Evolutionary conservation across 2,329 filamentous ascomycete genomes (phyloP).

Genomic region (Nothophaeocryptopus gaeumannii): DNA sequence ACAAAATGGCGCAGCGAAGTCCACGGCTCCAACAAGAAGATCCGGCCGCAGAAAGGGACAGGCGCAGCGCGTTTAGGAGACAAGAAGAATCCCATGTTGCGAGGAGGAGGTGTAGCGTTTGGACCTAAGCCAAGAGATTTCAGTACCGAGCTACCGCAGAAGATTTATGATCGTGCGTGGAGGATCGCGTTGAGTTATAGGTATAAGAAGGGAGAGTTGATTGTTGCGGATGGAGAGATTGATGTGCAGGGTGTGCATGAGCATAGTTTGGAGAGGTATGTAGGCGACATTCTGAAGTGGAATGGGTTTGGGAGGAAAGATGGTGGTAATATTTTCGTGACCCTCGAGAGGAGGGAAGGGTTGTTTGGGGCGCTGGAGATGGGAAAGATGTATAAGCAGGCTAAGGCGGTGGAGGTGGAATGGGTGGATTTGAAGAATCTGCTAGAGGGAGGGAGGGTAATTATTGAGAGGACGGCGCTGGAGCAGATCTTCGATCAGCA

Average conservation of each 20-base stretch:
- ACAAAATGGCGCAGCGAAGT: slow-evolving; percentile 81
- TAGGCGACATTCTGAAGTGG: slow-evolving; percentile 64
- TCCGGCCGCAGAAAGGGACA: slow-evolving; percentile 81
- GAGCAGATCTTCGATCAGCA: slow-evolving; percentile 70
- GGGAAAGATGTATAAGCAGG: slow-evolving; percentile 60
- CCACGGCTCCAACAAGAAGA: slow-evolving; percentile 76
- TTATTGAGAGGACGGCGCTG: slow-evolving; percentile 81
- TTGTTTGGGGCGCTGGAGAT: slow-evolving; percentile 55
- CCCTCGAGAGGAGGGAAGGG: slow-evolving; percentile 57
- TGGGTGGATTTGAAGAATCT: slow-evolving; percentile 96
- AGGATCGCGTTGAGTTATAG: slow-evolving; percentile 90
- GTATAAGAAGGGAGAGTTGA: slow-evolving; percentile 79
- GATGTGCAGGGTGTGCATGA: slow-evolving; percentile 49
- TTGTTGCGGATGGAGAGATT: slow-evolving; percentile 80
- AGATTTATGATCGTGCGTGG: slow-evolving; percentile 95
- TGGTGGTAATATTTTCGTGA: slow-evolving; percentile 60
- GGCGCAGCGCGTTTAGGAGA: slow-evolving; percentile 76
- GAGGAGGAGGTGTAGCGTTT: slow-evolving; percentile 82
- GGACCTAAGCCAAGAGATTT: slow-evolving; percentile 95
- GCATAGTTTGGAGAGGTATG: slow-evolving; percentile 50
- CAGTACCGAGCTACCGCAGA: slow-evolving; percentile 73
- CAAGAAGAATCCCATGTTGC: slow-evolving; percentile 75
- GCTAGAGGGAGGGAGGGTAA: slow-evolving; percentile 76
- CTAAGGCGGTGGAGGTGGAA: slow-evolving; percentile 64
- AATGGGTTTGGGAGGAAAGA: slow-evolving; percentile 73